phyloP scores from a whole-genome alignment of 768 basidiomycete species.

The Piloderma croceum region DNA sequence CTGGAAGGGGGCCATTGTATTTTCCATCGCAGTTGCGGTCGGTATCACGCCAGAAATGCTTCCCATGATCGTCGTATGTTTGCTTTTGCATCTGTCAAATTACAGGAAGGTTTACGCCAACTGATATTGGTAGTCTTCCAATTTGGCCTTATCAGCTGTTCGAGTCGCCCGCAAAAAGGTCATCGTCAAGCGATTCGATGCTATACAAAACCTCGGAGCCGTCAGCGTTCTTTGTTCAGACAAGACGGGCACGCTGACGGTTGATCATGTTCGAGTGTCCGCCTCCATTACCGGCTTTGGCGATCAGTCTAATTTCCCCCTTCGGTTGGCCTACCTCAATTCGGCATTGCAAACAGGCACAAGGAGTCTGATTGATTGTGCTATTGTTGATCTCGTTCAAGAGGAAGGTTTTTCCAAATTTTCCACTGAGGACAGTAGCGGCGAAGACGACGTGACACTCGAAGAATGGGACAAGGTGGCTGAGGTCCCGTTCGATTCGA shows the following conservation, averaged over 20 bases:
- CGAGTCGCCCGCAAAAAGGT: constrained; percentile 54
- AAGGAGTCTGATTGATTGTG: constrained; percentile 31
- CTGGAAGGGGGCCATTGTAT: too few relatives aligned
- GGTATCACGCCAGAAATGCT: too few relatives aligned
- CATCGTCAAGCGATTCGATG: constrained; percentile 57
- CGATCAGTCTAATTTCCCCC: constrained; percentile 19
- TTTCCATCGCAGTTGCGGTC: too few relatives aligned
- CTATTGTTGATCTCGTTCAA: constrained; percentile 24
- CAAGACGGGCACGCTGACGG: too few relatives aligned
- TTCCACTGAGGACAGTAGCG: too few relatives aligned
- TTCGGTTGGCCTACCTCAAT: constrained; percentile 26
- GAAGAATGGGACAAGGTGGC: constrained; percentile 26
- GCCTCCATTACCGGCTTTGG: constrained; percentile 19
- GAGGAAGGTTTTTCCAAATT: too few relatives aligned
- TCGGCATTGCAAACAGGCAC: constrained; percentile 29
- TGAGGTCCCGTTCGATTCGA: constrained; percentile 32
- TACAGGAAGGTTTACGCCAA: too few relatives aligned
- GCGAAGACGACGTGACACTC: constrained; percentile 5
- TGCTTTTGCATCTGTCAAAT: too few relatives aligned
- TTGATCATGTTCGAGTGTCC: constrained; percentile 36
- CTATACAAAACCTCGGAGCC: constrained; percentile 56
- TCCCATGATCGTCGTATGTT: too few relatives aligned
- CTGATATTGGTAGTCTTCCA: too few relatives aligned
- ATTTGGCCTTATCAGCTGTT: constrained; percentile 51
- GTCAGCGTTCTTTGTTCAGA: constrained; percentile 38